phyloP scores from a whole-genome alignment of 2,329 filamentous ascomycete species.

The Didymella exigua region DNA sequence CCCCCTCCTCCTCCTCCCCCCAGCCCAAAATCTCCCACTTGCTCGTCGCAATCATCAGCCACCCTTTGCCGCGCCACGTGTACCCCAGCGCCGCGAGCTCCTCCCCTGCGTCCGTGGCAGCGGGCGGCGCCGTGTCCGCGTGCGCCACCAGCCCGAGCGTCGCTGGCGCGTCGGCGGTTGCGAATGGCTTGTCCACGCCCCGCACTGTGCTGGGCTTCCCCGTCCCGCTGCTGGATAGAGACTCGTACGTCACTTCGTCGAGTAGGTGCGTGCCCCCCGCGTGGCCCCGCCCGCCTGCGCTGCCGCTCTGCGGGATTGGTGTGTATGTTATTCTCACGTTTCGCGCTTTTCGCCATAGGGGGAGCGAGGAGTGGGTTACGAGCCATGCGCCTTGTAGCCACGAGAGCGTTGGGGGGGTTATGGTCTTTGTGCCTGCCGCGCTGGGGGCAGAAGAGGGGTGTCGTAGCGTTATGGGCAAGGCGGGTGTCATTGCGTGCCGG shows the following conservation, averaged over 20 bases:
- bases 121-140: not conserved
- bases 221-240: slow-evolving; percentile 54
- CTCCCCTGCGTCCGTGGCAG: slow-evolving; percentile 17
- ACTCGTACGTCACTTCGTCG: slow-evolving; percentile 75
- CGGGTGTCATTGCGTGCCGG: not conserved
- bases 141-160: not conserved
- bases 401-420: slow-evolving; percentile 45
- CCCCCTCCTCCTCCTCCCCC: slow-evolving; percentile 62
- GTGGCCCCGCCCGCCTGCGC: slow-evolving; percentile 1
- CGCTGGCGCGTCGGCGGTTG: slow-evolving; percentile 5
- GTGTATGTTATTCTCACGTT: slow-evolving; percentile 83
- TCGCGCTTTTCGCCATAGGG: slow-evolving; percentile 78
- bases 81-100: slow-evolving; percentile 49
- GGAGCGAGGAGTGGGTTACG: slow-evolving; percentile 48
- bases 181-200: slow-evolving; percentile 65
- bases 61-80: slow-evolving; percentile 78
- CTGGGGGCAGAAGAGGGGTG: slow-evolving; percentile 35
- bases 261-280: slow-evolving; percentile 57
- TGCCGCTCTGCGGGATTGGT: slow-evolving; percentile 35
- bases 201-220: slow-evolving; percentile 65
- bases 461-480: slow-evolving; percentile 32
- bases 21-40: slow-evolving; percentile 85
- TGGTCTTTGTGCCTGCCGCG: slow-evolving; percentile 16
- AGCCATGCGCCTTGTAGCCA: slow-evolving; percentile 45
- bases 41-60: slow-evolving; percentile 71